A percentile compares a stretch with the other conserved stretches of the same genome.
Conservation (phyloP, 257 asterid species). For the Lycium ferocissimum region DNA sequence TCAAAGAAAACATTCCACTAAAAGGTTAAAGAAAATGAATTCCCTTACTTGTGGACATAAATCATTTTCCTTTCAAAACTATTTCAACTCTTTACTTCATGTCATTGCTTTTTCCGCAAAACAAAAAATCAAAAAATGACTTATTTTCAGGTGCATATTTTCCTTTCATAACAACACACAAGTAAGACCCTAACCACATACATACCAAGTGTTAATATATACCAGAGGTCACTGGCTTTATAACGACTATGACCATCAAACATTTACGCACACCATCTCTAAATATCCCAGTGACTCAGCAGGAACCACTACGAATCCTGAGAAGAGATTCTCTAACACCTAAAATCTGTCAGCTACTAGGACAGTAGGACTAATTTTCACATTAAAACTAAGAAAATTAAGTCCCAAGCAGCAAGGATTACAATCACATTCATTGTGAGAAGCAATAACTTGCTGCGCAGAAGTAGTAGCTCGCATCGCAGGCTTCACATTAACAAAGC, state of each 20-base stretch:
- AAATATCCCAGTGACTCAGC: neutral
- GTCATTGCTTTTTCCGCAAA: neutral
- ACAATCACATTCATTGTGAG: neutral
- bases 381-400: neutral
- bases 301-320: neutral
- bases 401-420: neutral
- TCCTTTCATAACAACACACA: slow-evolving; percentile 1
- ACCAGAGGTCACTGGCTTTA: neutral
- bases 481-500: neutral
- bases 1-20: slow-evolving; percentile 1
- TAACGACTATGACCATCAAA: neutral
- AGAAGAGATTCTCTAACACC: neutral
- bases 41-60: neutral
- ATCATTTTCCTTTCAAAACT: neutral
- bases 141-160: neutral
- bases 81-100: neutral
- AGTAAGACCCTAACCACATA: neutral
- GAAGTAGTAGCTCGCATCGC: neutral
- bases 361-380: neutral
- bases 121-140: neutral
- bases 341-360: neutral
- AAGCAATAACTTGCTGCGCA: neutral
- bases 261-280: neutral
- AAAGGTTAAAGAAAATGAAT: neutral
- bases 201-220: neutral